Conservation (phyloP, 1,284 basidiomycete genomes). For the Trichosporon ovoides region DNA sequence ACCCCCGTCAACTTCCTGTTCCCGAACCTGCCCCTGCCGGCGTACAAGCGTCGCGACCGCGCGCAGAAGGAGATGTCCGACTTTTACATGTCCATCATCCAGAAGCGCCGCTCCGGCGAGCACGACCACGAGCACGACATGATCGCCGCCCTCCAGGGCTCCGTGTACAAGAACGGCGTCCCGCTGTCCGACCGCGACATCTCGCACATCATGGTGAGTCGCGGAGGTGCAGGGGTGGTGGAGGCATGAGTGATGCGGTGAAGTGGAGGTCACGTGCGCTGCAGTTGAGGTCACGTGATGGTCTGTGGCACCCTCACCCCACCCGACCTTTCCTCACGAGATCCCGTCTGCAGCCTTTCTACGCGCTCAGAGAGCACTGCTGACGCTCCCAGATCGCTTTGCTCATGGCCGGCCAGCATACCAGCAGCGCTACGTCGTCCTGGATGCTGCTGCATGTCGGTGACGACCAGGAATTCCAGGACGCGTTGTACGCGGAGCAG, state of each 20-base stretch:
- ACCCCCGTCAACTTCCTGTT: constrained; percentile 92
- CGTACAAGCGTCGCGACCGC: constrained; percentile 77
- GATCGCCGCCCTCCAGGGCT: constrained; percentile 80
- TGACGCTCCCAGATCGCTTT: constrained; percentile 89
- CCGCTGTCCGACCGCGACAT: constrained; percentile 81
- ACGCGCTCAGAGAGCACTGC: neutral
- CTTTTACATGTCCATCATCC: constrained; percentile 86
- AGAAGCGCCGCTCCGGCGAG: constrained; percentile 57
- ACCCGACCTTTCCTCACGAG: neutral
- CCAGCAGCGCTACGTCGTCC: constrained; percentile 81
- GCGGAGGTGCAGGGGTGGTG: neutral
- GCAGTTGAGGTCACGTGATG: neutral
- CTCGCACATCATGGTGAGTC: constrained; percentile 50
- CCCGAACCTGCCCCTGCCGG: constrained; percentile 84
- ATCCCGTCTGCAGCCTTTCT: neutral
- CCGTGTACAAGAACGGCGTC: constrained; percentile 80
- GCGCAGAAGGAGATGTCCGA: constrained; percentile 92
- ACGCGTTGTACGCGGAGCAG: constrained; percentile 83
- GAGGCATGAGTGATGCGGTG: neutral
- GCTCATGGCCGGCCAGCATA: constrained; percentile 98
- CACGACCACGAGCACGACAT: constrained; percentile 75
- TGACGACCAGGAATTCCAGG: constrained; percentile 68
- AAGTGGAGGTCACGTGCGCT: neutral
- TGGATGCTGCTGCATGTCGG: constrained; percentile 93
- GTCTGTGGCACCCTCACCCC: neutral